Evolutionary conservation across 768 basidiomycete species (phyloP).

Genomic region (Polyporus arcularius): DNA sequence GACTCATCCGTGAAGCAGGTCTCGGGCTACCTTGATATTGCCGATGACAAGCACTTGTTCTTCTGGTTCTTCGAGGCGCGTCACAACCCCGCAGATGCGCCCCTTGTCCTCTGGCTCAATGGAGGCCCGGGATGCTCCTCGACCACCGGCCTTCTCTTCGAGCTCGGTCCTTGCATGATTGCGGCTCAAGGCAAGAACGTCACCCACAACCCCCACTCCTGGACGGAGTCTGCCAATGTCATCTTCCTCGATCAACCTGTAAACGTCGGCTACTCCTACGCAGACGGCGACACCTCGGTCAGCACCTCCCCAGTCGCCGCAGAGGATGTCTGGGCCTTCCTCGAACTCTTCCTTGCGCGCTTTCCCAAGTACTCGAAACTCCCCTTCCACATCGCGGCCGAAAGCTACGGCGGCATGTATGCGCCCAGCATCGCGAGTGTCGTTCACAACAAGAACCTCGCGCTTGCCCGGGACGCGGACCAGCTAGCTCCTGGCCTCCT

Average conservation of each 20-base stretch:
- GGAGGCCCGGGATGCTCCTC: slow-evolving; percentile 55
- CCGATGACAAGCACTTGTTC: slow-evolving; percentile 56
- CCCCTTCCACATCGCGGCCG: slow-evolving; percentile 80
- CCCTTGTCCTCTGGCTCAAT: slow-evolving; percentile 90
- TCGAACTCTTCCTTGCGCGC: slow-evolving; percentile 75
- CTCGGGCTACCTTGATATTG: slow-evolving; percentile 60
- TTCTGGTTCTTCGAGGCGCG: slow-evolving; percentile 91
- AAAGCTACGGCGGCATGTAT: slow-evolving; percentile 74
- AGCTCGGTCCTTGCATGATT: slow-evolving; percentile 87
- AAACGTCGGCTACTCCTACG: slow-evolving; percentile 89
- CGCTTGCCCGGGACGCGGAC: slow-evolving; percentile 28
- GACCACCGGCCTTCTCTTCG: slow-evolving; percentile 81
- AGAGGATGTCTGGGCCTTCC: slow-evolving; percentile 86
- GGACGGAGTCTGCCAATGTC: slow-evolving; percentile 80
- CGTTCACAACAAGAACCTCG: slow-evolving; percentile 78
- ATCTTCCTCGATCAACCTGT: slow-evolving; percentile 83
- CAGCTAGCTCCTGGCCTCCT: slow-evolving; percentile 50
- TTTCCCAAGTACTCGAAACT: slow-evolving; percentile 71
- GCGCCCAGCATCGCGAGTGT: slow-evolving; percentile 84
- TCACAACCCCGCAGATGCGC: slow-evolving; percentile 69
- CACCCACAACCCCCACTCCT: slow-evolving; percentile 75
- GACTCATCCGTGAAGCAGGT: slow-evolving; percentile 53
- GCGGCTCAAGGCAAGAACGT: slow-evolving; percentile 68
- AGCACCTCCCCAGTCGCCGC: slow-evolving; percentile 84
- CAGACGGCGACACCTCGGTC: slow-evolving; percentile 71